These are phyloP conservation scores for Tetrapisispora taiwanensis DNA, from an alignment of 805 yeast species.

Conservation along the genomic window DNA sequence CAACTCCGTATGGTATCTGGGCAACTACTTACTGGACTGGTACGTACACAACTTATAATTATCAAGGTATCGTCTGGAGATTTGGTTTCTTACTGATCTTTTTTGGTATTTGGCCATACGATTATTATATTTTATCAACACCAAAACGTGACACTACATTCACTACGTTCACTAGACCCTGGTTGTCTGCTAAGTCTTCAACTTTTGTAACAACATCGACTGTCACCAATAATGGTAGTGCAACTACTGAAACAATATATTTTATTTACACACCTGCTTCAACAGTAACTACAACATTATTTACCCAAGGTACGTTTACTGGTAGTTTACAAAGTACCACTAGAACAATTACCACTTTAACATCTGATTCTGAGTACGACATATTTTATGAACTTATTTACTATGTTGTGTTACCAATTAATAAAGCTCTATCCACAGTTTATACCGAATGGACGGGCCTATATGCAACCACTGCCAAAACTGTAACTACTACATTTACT, in stretches of 20 bases:
- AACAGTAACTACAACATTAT: background rate
- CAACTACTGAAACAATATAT: background rate
- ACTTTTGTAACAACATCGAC: background rate
- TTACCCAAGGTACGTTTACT: background rate
- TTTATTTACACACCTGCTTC: background rate
- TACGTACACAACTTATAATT: background rate
- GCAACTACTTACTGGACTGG: constrained; percentile 1
- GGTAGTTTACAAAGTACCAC: background rate
- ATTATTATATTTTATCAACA: background rate
- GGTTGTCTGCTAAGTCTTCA: background rate
- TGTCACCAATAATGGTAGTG: background rate
- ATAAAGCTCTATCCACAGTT: background rate
- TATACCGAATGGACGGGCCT: background rate
- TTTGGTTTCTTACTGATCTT: background rate
- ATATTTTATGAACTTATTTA: background rate
- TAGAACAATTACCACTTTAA: background rate
- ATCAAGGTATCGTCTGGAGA: background rate
- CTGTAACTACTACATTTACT: background rate
- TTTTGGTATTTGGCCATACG: constrained; percentile 2
- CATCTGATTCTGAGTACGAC: background rate
- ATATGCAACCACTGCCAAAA: background rate
- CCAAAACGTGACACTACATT: background rate
- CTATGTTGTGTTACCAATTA: background rate
- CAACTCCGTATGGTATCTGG: background rate
- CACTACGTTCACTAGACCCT: background rate